phyloP scores from a whole-genome alignment of 768 basidiomycete genomes.

The Suillus fuscotomentosus region DNA sequence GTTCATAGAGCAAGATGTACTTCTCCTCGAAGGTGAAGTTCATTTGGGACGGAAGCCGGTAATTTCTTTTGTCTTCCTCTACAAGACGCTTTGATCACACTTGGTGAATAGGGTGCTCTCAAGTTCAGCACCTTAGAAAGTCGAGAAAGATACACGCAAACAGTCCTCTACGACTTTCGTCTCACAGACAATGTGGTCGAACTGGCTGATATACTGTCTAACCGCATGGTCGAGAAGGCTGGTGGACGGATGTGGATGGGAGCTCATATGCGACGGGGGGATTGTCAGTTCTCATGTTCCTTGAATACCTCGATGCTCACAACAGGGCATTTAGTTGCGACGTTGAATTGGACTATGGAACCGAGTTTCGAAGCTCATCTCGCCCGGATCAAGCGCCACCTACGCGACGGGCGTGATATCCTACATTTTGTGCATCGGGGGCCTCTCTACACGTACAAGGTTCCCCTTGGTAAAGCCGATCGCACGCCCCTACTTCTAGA shows the following conservation, averaged over 20 bases:
- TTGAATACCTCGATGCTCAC: no score
- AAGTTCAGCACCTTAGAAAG: slow-evolving; percentile 32
- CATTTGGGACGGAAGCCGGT: slow-evolving; percentile 40
- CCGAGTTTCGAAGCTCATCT: slow-evolving; percentile 31
- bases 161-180: slow-evolving; percentile 31
- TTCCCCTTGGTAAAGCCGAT: slow-evolving; percentile 21
- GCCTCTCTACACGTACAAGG: slow-evolving; percentile 15
- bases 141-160: slow-evolving; percentile 25
- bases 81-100: background rate
- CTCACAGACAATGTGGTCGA: slow-evolving; percentile 22
- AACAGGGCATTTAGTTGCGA: slow-evolving; percentile 19
- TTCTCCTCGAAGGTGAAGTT: slow-evolving; percentile 39
- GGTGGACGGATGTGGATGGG: slow-evolving; percentile 41
- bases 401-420: slow-evolving; percentile 17
- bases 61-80: slow-evolving; percentile 3
- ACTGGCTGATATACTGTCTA: slow-evolving; percentile 29
- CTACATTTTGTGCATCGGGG: slow-evolving; percentile 22
- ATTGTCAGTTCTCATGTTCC: slow-evolving; percentile 29
- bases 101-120: slow-evolving; percentile 26
- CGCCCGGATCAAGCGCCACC: slow-evolving; percentile 27
- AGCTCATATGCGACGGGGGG: slow-evolving; percentile 44
- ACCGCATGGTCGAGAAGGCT: slow-evolving; percentile 29
- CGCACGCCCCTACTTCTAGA: slow-evolving; percentile 19
- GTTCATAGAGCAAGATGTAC: slow-evolving; percentile 32
- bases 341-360: slow-evolving; percentile 35